These are phyloP conservation scores for Beauveria brongniartii DNA, from an alignment of 2,329 filamentous ascomycete species.

Conservation along the genomic window DNA sequence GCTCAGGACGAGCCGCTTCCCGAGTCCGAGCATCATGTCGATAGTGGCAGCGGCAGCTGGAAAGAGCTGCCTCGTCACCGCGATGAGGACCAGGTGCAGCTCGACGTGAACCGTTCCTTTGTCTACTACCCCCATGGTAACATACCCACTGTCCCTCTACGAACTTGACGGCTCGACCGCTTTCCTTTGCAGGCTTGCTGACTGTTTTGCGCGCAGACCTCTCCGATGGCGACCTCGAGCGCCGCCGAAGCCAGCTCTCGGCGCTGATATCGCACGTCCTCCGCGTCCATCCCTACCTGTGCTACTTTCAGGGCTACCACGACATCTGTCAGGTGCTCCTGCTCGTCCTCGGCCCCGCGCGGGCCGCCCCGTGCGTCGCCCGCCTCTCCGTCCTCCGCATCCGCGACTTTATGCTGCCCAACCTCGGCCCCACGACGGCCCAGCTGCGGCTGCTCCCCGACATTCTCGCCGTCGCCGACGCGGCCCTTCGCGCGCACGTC, in stretches of 20 bases:
- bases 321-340: constrained; percentile 96
- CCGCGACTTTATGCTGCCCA: constrained; percentile 95
- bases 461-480: constrained; percentile 66
- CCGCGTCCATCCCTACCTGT: constrained; percentile 71
- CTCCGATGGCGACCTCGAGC: constrained; percentile 58
- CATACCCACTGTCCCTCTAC: constrained; percentile 14
- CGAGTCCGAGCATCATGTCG: constrained; percentile 14
- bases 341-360: constrained; percentile 63
- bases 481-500: constrained; percentile 65
- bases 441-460: constrained; percentile 85
- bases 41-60: constrained; percentile 36
- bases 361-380: constrained; percentile 57
- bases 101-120: constrained; percentile 95
- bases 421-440: constrained; percentile 67
- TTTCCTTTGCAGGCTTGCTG: no score
- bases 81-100: constrained; percentile 83
- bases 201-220: constrained; percentile 40
- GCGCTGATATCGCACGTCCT: constrained; percentile 74
- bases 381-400: constrained; percentile 87
- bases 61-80: constrained; percentile 61
- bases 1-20: constrained; percentile 13
- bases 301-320: constrained; percentile 98
- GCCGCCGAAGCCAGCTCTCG: constrained; percentile 69
- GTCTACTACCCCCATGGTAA: constrained; percentile 86
- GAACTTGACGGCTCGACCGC: no score